Evolutionary conservation across 768 basidiomycete species (phyloP).

Genomic region (Solioccasus polychromus): DNA sequence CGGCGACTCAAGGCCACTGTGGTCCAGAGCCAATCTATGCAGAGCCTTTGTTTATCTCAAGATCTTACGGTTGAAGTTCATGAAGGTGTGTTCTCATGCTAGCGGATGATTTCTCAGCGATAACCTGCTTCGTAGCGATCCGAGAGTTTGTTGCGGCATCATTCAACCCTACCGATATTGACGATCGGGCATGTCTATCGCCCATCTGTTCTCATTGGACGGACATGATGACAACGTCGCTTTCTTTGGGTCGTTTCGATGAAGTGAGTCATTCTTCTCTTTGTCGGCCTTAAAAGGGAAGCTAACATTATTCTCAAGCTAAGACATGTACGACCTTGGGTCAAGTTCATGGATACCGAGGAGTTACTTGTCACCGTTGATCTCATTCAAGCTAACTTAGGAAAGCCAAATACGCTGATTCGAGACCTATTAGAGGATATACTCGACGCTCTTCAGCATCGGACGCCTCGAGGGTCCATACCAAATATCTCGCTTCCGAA

Average conservation of each 20-base stretch:
- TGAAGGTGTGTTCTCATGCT: conserved; percentile 31
- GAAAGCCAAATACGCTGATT: background rate
- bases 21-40: conserved; percentile 31
- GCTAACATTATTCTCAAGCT: conserved; percentile 10
- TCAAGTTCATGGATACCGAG: conserved; percentile 46
- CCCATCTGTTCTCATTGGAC: conserved; percentile 46
- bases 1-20: conserved; percentile 43
- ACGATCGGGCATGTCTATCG: conserved; percentile 41
- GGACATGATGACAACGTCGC: conserved; percentile 10
- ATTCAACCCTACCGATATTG: conserved; percentile 34
- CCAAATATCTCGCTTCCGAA: conserved; percentile 30
- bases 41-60: conserved; percentile 32
- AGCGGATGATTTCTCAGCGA: background rate
- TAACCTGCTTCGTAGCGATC: conserved; percentile 37
- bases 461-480: conserved; percentile 3
- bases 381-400: conserved; percentile 21
- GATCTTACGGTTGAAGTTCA: conserved; percentile 24
- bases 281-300: background rate
- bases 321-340: conserved; percentile 40
- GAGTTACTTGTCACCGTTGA: conserved; percentile 47
- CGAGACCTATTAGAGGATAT: conserved; percentile 35
- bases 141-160: conserved; percentile 36
- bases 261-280: conserved; percentile 6
- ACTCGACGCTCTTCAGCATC: conserved; percentile 31
- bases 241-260: conserved; percentile 11